phyloP scores from a whole-genome alignment of 2,329 filamentous ascomycete genomes.

The Botrytis squamosa region DNA sequence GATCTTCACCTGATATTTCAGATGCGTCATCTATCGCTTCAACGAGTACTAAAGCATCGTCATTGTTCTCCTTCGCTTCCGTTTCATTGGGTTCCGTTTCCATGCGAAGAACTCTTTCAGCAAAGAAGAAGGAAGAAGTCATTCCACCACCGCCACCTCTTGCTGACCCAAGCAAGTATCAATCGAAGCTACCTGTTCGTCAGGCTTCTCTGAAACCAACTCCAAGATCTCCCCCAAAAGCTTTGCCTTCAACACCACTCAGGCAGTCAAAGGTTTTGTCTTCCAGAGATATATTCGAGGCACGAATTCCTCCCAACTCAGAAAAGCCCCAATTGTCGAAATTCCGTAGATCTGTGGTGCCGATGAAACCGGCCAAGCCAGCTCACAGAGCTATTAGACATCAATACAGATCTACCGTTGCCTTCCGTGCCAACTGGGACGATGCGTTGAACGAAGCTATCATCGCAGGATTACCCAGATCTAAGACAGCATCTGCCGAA shows the following conservation, averaged over 20 bases:
- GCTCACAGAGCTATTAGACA: slow-evolving; percentile 26
- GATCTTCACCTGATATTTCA: slow-evolving; percentile 34
- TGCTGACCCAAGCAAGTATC: slow-evolving; percentile 24
- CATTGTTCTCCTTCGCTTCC: slow-evolving; percentile 24
- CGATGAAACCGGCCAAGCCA: slow-evolving; percentile 11
- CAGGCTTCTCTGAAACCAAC: slow-evolving; percentile 13
- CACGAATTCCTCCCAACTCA: slow-evolving; percentile 7
- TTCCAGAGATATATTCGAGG: slow-evolving; percentile 32
- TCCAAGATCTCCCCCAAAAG: background rate
- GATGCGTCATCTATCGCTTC: slow-evolving; percentile 38
- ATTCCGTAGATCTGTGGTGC: slow-evolving; percentile 13
- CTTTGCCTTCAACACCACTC: slow-evolving; percentile 20
- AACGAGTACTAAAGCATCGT: slow-evolving; percentile 39
- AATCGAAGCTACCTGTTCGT: slow-evolving; percentile 28
- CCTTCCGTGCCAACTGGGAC: slow-evolving; percentile 31
- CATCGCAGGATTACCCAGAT: slow-evolving; percentile 23
- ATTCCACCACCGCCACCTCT: slow-evolving; percentile 21
- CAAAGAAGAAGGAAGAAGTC: slow-evolving; percentile 23
- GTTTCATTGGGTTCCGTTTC: background rate
- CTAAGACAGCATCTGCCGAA: slow-evolving; percentile 19
- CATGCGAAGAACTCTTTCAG: slow-evolving; percentile 25
- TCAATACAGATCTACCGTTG: slow-evolving; percentile 24
- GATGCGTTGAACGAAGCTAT: slow-evolving; percentile 33
- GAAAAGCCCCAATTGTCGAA: slow-evolving; percentile 22
- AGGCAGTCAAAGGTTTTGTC: slow-evolving; percentile 35